These are phyloP conservation scores for Cylindrotheca closterium DNA, from an alignment of 108 stramenopile genomes.

Conservation along the genomic window DNA sequence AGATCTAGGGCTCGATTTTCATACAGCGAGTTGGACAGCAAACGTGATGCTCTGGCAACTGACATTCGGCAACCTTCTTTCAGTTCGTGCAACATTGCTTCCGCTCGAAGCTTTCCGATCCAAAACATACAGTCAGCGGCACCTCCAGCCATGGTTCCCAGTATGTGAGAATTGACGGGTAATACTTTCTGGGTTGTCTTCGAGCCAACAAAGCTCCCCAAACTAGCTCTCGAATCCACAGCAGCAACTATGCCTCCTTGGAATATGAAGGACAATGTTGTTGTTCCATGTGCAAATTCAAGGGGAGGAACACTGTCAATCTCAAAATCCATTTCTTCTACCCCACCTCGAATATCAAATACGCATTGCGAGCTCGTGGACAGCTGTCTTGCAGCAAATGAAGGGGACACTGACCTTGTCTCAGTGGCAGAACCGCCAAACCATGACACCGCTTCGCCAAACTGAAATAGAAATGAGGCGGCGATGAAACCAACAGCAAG, in stretches of 20 bases:
- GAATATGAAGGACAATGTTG: slow-evolving; percentile 84
- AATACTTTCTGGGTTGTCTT: slow-evolving; percentile 86
- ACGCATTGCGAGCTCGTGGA: background rate
- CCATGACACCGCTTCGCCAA: background rate
- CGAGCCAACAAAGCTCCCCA: slow-evolving; percentile 88
- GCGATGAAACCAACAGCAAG: background rate
- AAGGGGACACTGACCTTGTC: too few relatives aligned
- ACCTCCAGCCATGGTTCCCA: slow-evolving; percentile 92
- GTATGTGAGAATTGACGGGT: slow-evolving; percentile 71
- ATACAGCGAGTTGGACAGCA: slow-evolving; percentile 71
- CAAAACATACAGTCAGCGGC: slow-evolving; percentile 86
- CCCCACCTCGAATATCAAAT: slow-evolving; percentile 17
- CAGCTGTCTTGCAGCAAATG: background rate
- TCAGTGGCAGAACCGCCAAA: background rate
- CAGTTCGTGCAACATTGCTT: slow-evolving; percentile 70
- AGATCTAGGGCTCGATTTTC: slow-evolving; percentile 50
- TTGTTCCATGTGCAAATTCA: slow-evolving; percentile 87
- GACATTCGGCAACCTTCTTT: slow-evolving; percentile 57
- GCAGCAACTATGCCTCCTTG: slow-evolving; percentile 82
- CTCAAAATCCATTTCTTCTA: slow-evolving; percentile 1
- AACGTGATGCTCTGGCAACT: slow-evolving; percentile 69
- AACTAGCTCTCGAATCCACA: slow-evolving; percentile 85
- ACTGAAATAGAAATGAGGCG: background rate
- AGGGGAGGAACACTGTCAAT: slow-evolving; percentile 45
- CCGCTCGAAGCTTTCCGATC: slow-evolving; percentile 71